phyloP scores from a whole-genome alignment of 345 rosid species.

The Leavenworthia alabamica region DNA sequence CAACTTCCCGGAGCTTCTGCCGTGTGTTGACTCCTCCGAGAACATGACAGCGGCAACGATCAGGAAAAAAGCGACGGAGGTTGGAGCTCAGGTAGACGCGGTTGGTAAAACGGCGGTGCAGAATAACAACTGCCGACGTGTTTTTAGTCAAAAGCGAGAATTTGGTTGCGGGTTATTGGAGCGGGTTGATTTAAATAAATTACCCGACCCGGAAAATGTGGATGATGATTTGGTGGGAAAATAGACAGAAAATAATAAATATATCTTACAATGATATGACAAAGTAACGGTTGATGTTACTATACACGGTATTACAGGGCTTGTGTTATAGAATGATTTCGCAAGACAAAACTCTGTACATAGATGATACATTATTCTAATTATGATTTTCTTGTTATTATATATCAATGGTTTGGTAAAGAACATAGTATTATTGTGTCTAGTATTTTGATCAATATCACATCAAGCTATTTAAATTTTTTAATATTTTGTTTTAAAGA shows the following conservation, averaged over 20 bases:
- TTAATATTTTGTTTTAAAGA: background rate
- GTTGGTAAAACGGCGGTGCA: constrained; percentile 35
- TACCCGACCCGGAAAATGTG: constrained; percentile 77
- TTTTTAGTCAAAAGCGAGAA: constrained; percentile 11
- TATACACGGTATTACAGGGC: background rate
- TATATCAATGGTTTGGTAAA: background rate
- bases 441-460: background rate
- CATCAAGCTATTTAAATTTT: background rate
- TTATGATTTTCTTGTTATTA: background rate
- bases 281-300: constrained; percentile 1
- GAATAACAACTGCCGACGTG: constrained; percentile 27
- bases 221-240: constrained; percentile 35
- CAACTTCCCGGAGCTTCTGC: constrained; percentile 68
- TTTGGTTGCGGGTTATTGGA: constrained; percentile 31
- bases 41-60: constrained; percentile 76
- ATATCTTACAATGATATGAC: background rate
- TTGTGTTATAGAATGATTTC: background rate
- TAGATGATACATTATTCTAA: background rate
- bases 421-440: background rate
- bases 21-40: constrained; percentile 35
- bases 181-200: constrained; percentile 77
- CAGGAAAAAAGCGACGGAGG: constrained; percentile 76
- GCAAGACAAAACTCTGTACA: background rate
- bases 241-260: background rate
- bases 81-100: constrained; percentile 84